phyloP scores from a whole-genome alignment of 148 eudicot genomes.

The Vaccinium macrocarpon region DNA sequence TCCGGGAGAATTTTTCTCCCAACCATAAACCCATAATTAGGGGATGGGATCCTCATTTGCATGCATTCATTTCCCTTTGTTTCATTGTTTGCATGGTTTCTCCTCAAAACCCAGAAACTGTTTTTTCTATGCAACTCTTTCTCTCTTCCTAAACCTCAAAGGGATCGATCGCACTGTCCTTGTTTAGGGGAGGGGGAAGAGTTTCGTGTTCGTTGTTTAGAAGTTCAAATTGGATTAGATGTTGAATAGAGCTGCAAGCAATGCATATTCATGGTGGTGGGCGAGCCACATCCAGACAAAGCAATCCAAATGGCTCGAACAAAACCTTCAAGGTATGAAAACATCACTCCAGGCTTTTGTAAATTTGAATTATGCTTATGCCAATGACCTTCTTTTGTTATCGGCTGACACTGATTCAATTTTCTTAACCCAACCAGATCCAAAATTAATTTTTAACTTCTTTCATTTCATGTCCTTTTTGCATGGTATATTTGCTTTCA shows the following conservation, averaged over 20 bases:
- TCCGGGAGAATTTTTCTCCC: constrained; percentile 16
- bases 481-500: background rate
- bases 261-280: constrained; percentile 56
- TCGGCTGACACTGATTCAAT: background rate
- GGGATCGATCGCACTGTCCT: constrained; percentile 18
- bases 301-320: constrained; percentile 51
- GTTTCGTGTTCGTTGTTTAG: constrained; percentile 9
- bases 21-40: constrained; percentile 8
- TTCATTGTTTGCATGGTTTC: constrained; percentile 3
- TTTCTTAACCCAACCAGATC: background rate
- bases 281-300: constrained; percentile 45
- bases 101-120: constrained; percentile 1
- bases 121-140: background rate
- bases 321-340: constrained; percentile 35
- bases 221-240: constrained; percentile 17
- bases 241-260: constrained; percentile 47
- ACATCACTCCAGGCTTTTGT: background rate
- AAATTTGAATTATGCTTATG: background rate
- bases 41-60: background rate
- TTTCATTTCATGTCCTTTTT: background rate
- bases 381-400: background rate
- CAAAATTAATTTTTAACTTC: background rate
- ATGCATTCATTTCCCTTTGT: constrained; percentile 7
- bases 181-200: constrained; percentile 24
- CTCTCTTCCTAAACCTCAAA: constrained; percentile 14